Percentiles rank a stretch among this genome's conserved stretches.
These are phyloP conservation scores for Xylariales sp. DNA, from an alignment of 2,329 filamentous ascomycete species.

Conservation along the genomic window DNA sequence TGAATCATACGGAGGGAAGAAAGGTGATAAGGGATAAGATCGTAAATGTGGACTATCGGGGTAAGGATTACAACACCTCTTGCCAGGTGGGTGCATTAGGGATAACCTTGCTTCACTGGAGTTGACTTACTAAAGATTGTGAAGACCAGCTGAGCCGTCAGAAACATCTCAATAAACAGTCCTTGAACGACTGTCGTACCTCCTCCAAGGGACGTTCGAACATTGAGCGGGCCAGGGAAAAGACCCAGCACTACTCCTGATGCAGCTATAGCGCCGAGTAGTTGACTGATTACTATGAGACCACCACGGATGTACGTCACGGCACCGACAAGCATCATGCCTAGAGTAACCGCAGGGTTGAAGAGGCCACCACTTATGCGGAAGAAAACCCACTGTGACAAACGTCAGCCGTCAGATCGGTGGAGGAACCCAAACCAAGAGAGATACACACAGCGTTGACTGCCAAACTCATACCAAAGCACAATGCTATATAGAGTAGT, in stretches of 20 bases:
- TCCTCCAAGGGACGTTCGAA: slow-evolving; percentile 38
- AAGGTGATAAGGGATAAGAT: no score
- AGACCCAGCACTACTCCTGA: slow-evolving; percentile 24
- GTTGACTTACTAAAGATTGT: slow-evolving; percentile 50
- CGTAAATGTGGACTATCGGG: no score
- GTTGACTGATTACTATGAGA: slow-evolving; percentile 6
- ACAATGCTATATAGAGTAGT: slow-evolving; percentile 25
- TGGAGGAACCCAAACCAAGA: background rate
- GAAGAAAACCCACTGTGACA: slow-evolving; percentile 30
- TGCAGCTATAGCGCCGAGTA: slow-evolving; percentile 14
- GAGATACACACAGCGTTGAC: slow-evolving; percentile 22
- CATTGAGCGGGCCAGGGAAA: slow-evolving; percentile 31
- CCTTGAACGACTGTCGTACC: slow-evolving; percentile 39
- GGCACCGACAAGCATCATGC: slow-evolving; percentile 8
- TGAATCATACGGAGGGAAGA: no score
- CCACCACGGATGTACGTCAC: slow-evolving; percentile 4
- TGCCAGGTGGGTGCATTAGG: no score
- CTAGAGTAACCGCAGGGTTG: slow-evolving; percentile 14
- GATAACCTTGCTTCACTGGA: no score
- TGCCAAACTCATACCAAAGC: slow-evolving; percentile 27
- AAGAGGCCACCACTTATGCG: slow-evolving; percentile 23
- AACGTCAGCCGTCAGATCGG: background rate
- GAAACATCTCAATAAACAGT: slow-evolving; percentile 49
- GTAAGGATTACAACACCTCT: no score
- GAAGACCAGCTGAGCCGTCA: slow-evolving; percentile 47